Percentiles rank a stretch among this genome's conserved stretches.
phyloP scores from a whole-genome alignment of 2,329 filamentous ascomycete genomes.

The Endoconidiophora polonica region DNA sequence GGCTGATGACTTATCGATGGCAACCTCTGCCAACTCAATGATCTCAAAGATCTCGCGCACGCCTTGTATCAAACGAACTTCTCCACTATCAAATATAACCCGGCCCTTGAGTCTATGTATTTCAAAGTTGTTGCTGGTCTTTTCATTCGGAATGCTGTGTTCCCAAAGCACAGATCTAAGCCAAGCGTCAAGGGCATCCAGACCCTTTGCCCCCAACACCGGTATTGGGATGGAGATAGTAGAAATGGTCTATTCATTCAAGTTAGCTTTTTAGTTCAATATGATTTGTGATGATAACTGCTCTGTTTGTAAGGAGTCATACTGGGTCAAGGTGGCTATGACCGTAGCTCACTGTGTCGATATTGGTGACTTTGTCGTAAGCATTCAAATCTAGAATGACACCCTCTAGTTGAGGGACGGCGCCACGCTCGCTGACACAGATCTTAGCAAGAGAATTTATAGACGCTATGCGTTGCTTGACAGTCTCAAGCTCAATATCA shows the following conservation, averaged over 20 bases:
- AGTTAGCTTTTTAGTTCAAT: slow-evolving; percentile 14
- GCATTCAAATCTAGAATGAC: slow-evolving; percentile 80
- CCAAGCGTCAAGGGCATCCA: slow-evolving; percentile 61
- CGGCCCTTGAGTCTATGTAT: slow-evolving; percentile 81
- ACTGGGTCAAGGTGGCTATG: slow-evolving; percentile 86
- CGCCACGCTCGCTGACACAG: slow-evolving; percentile 63
- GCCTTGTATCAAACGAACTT: slow-evolving; percentile 67
- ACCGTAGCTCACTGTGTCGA: slow-evolving; percentile 58
- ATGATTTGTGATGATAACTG: neutral
- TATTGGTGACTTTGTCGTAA: slow-evolving; percentile 63
- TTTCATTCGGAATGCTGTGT: slow-evolving; percentile 35
- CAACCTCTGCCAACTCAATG: slow-evolving; percentile 38
- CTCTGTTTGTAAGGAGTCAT: slow-evolving; percentile 19
- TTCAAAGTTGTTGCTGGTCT: slow-evolving; percentile 39
- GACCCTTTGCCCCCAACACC: slow-evolving; percentile 35
- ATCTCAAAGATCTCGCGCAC: slow-evolving; percentile 92
- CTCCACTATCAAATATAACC: slow-evolving; percentile 46
- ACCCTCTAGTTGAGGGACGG: slow-evolving; percentile 68
- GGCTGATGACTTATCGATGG: slow-evolving; percentile 15
- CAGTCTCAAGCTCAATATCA: slow-evolving; percentile 46
- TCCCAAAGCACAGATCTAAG: slow-evolving; percentile 77
- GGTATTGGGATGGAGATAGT: slow-evolving; percentile 60
- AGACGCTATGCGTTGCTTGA: slow-evolving; percentile 54
- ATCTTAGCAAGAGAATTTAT: slow-evolving; percentile 86
- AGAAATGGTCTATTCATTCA: slow-evolving; percentile 50